Base-by-base conservation (phyloP, 352 stramenopile species). In the Thraustochytrium striatum region DNA sequence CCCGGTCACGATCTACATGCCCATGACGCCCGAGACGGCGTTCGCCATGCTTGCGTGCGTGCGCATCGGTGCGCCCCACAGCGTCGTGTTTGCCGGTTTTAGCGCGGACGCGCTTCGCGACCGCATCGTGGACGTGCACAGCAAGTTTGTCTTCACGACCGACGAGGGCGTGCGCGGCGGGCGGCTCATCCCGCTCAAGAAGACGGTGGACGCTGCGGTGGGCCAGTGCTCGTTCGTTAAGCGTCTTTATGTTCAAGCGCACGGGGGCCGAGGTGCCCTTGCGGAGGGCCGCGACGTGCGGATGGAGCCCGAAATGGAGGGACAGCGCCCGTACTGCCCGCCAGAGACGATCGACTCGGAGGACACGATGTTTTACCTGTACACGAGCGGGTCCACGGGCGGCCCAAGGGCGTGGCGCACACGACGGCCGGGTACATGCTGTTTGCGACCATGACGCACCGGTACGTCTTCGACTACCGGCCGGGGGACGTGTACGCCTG, bases 11-110 rank as follows among this genome's bases (percentile, higher is more conserved):
- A 16, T 85, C 39, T 99, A 99, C 88, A 98, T 99, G 95, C 96
- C 96, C 39, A 99, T 99, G 96, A 96, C 99, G 61, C 95, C 95
- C 7, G 95, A 99, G 84, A 86, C 95, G 3, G 92, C 92, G n/a
- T 97, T 98, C 83, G 93, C 93, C 36, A 98, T 99, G 95, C 86
- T 99, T 32, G 96, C 96, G 0, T 99, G 96, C 81, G 91, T 93
- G 7, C 91, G 96, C 39, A 97, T 99, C 79, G 96, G 96, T 33
- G 95, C 94, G 11, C 88, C 98, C 3, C 96, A 99, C 87, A 96
- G 89, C 19, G 93, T 99, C 3, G 91, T 99, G 19, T 99, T 99
- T 87, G 96, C 95, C 19, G 96, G 95, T 55, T 95, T 96, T 82
- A 96, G 87, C 39, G 90, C 94, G 5, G 94, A 98, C 36, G 92